A percentile compares a stretch with the other conserved stretches of the same genome.
Evolutionary conservation across 768 basidiomycete species (phyloP).

Genomic region (Suillus variegatus): DNA sequence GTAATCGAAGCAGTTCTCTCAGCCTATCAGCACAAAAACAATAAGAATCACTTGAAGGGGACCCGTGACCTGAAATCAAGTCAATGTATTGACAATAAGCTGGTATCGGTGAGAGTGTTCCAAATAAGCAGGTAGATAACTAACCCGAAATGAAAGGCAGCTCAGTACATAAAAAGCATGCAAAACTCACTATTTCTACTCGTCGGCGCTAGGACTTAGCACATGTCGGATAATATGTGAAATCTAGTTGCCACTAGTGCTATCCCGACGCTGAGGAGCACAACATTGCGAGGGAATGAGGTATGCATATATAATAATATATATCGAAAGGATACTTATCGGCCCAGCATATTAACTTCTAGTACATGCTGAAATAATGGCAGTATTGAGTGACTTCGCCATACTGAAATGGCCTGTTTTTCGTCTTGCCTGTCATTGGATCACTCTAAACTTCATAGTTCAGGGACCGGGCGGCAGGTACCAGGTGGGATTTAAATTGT

Average conservation of each 20-base stretch:
- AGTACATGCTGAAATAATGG: background rate
- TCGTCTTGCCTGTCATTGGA: background rate
- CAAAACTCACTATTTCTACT: too few species aligned
- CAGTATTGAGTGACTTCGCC: background rate
- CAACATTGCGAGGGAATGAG: background rate
- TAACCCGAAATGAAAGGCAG: background rate
- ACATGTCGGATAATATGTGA: background rate
- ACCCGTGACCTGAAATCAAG: background rate
- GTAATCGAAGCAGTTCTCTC: background rate
- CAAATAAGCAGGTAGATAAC: background rate
- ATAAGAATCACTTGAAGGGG: conserved; percentile 3
- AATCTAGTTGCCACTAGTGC: background rate
- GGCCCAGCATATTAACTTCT: background rate
- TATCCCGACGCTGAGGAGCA: background rate
- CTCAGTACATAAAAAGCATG: background rate
- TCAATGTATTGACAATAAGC: conserved; percentile 2
- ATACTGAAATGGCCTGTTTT: background rate
- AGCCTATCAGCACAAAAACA: background rate
- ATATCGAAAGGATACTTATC: background rate
- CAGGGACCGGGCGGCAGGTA: background rate
- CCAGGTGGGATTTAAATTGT: background rate
- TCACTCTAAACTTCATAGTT: background rate
- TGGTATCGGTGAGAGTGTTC: background rate
- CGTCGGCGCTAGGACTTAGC: too few species aligned
- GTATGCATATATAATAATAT: background rate